Evolutionary conservation across 805 yeast species (phyloP).

Genomic region (Helenozyma rhizophorensis): DNA sequence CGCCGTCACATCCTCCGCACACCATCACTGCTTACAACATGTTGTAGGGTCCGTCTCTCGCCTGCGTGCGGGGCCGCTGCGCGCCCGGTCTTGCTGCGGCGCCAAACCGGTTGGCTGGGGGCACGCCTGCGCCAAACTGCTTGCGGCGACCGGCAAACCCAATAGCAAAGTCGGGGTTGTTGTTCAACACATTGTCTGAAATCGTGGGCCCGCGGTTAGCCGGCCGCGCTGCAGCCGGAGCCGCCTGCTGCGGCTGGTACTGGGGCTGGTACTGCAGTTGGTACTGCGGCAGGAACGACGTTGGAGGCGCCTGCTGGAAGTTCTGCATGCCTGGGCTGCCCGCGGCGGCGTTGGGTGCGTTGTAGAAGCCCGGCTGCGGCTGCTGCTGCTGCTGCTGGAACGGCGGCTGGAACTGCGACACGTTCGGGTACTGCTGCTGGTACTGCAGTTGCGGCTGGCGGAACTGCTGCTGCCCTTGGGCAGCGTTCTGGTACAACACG

Average conservation of each 20-base stretch:
- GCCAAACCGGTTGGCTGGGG: no score
- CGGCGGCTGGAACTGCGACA: slow-evolving; percentile 9
- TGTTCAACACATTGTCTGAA: slow-evolving; percentile 34
- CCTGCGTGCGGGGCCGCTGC: no score
- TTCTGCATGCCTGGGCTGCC: background rate
- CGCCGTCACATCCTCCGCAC: no score
- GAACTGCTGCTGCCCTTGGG: background rate
- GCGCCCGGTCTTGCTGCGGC: no score
- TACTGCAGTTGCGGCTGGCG: slow-evolving; percentile 3
- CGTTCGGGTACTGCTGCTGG: slow-evolving; percentile 6
- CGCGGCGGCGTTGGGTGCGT: no score
- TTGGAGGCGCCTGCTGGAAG: background rate
- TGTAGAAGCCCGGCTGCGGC: background rate
- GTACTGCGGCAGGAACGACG: slow-evolving; percentile 1
- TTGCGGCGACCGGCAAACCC: slow-evolving; percentile 20
- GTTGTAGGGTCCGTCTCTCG: no score
- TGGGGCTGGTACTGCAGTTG: slow-evolving; percentile 7
- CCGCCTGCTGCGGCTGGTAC: slow-evolving; percentile 3
- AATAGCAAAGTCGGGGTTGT: slow-evolving; percentile 38
- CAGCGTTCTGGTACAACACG: slow-evolving; percentile 28
- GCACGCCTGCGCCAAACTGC: slow-evolving; percentile 4
- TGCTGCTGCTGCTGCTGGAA: slow-evolving; percentile 6
- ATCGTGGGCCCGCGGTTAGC: slow-evolving; percentile 24
- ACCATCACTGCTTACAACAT: no score
- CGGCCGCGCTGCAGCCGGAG: slow-evolving; percentile 13